Conservation (phyloP, 2,329 filamentous ascomycete species). For the Xylaria sp. region DNA sequence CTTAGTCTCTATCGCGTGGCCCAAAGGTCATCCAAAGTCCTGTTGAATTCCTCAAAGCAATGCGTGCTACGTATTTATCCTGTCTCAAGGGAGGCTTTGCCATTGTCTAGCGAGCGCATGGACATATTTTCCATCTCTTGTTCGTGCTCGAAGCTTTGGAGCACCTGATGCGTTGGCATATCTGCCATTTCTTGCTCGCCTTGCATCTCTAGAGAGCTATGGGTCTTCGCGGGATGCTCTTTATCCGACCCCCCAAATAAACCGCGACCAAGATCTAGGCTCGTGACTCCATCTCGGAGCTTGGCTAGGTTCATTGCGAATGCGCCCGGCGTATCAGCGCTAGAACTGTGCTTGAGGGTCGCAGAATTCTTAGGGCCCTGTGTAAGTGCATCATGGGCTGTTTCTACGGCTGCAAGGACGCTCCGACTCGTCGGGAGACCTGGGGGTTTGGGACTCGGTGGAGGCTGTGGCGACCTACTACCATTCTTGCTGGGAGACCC, state of each 20-base stretch:
- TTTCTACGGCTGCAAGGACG: conserved; percentile 69
- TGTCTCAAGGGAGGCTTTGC: neutral
- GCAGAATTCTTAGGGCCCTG: conserved; percentile 50
- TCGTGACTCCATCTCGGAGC: conserved; percentile 60
- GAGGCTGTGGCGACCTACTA: conserved; percentile 45
- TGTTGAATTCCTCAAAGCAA: neutral
- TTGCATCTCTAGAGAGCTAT: conserved; percentile 1
- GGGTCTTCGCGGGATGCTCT: conserved; percentile 9
- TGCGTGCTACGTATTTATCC: neutral
- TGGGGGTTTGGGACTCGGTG: conserved; percentile 53
- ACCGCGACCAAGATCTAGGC: conserved; percentile 60
- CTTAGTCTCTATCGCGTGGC: neutral
- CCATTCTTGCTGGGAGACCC: conserved; percentile 41
- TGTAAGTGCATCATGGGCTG: conserved; percentile 63
- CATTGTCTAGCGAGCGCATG: neutral
- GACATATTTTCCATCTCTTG: conserved; percentile 31
- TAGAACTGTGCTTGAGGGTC: conserved; percentile 56
- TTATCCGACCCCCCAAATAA: conserved; percentile 49
- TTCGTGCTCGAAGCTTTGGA: conserved; percentile 18
- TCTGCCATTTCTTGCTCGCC: conserved; percentile 45
- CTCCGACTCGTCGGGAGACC: conserved; percentile 58
- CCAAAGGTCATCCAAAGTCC: neutral
- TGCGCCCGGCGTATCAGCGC: conserved; percentile 57
- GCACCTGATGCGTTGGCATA: conserved; percentile 33
- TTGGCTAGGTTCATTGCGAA: conserved; percentile 54